Evolutionary conservation across 352 stramenopile species (phyloP).

Genomic region (Globisporangium takayamanum): DNA sequence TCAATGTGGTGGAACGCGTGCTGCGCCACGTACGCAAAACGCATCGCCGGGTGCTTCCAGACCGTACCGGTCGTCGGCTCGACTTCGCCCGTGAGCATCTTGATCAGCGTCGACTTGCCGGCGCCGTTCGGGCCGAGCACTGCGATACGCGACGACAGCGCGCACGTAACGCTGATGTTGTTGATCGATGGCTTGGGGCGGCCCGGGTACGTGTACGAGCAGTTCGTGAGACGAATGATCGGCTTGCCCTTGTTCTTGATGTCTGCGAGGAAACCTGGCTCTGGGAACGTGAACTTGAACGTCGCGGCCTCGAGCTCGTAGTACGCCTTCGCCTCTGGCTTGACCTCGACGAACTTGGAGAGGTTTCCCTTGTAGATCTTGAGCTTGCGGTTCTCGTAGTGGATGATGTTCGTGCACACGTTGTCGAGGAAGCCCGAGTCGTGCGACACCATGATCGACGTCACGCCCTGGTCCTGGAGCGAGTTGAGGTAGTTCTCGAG

Average conservation of each 20-base stretch:
- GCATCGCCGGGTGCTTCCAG: conserved; percentile 86
- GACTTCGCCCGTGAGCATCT: conserved; percentile 88
- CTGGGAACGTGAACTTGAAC: conserved; percentile 85
- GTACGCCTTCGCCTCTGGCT: conserved; percentile 86
- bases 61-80: conserved; percentile 63
- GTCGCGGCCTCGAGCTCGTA: conserved; percentile 82
- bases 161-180: conserved; percentile 74
- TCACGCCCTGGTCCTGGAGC: conserved; percentile 75
- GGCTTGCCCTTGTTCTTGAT: conserved; percentile 90
- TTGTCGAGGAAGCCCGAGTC: conserved; percentile 97
- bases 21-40: conserved; percentile 95
- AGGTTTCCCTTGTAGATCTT: conserved; percentile 88
- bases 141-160: conserved; percentile 75
- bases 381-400: conserved; percentile 93
- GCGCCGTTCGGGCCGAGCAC: conserved; percentile 89
- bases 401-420: conserved; percentile 96
- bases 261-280: conserved; percentile 84
- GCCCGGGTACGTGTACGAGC: conserved; percentile 81
- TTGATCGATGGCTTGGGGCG: conserved; percentile 75
- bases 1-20: conserved; percentile 98
- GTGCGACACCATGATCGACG: conserved; percentile 93
- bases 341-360: conserved; percentile 78
- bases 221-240: conserved; percentile 86
- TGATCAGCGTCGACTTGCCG: conserved; percentile 96
- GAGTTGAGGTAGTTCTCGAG: conserved; percentile 89